These are phyloP conservation scores for Geotrichum armillariae DNA, from an alignment of 1,139 yeast species.

Conservation along the genomic window DNA sequence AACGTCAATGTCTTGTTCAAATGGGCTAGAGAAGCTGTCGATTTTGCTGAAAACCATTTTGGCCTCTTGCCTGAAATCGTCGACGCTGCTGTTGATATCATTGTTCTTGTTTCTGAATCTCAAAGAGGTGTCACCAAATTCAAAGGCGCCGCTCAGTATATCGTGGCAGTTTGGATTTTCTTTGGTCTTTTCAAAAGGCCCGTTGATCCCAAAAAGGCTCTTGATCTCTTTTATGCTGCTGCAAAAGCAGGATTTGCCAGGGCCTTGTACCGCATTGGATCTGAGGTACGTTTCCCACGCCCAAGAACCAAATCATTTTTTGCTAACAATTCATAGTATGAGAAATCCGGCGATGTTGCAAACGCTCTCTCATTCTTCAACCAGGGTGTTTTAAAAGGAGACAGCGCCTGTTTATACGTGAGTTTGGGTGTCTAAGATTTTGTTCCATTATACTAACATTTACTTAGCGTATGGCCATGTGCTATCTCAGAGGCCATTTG, in stretches of 20 bases:
- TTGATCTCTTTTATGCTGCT: slow-evolving; percentile 34
- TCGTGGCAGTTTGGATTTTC: slow-evolving; percentile 36
- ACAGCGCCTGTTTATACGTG: slow-evolving; percentile 23
- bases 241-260: slow-evolving; percentile 38
- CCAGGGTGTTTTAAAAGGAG: slow-evolving; percentile 23
- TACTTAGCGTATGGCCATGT: slow-evolving; percentile 40
- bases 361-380: slow-evolving; percentile 23
- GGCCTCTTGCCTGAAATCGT: slow-evolving; percentile 31
- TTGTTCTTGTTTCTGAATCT: slow-evolving; percentile 29
- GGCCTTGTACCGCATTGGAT: slow-evolving; percentile 41
- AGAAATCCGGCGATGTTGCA: slow-evolving; percentile 23
- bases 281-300: slow-evolving; percentile 24
- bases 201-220: slow-evolving; percentile 29
- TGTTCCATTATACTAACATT: slow-evolving; percentile 22
- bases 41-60: slow-evolving; percentile 34
- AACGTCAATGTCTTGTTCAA: slow-evolving; percentile 27
- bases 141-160: slow-evolving; percentile 35
- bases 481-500: slow-evolving; percentile 39
- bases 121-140: slow-evolving; percentile 27
- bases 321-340: slow-evolving; percentile 19
- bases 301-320: not conserved
- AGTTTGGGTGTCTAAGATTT: not conserved
- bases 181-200: slow-evolving; percentile 33
- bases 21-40: slow-evolving; percentile 40
- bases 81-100: slow-evolving; percentile 32